Evolutionary conservation across 2,329 filamentous ascomycete species (phyloP).

Genomic region (Arthrobotrys sphaeroides): DNA sequence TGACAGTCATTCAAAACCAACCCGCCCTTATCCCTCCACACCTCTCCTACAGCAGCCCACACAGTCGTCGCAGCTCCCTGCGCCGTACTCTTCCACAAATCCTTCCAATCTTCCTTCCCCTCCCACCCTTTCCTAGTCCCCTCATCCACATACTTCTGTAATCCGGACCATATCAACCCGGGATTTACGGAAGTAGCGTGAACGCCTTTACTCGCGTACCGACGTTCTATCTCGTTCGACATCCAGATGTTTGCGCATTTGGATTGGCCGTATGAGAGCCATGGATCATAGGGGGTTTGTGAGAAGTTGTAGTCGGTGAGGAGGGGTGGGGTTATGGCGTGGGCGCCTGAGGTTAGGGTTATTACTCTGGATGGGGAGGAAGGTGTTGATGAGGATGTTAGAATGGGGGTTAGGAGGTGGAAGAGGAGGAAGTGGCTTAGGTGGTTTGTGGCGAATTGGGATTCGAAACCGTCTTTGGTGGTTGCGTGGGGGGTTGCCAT

Average conservation of each 20-base stretch:
- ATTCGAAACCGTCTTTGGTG: constrained; percentile 66
- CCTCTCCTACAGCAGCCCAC: constrained; percentile 63
- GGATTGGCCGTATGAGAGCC: constrained; percentile 63
- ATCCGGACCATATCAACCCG: constrained; percentile 62
- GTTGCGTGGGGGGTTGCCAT: not conserved
- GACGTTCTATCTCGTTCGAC: constrained; percentile 66
- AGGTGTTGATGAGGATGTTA: constrained; percentile 62
- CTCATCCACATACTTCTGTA: constrained; percentile 58
- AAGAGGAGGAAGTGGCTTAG: constrained; percentile 68
- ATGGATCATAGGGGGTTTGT: constrained; percentile 60
- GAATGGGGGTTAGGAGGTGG: constrained; percentile 63
- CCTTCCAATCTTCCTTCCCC: constrained; percentile 53
- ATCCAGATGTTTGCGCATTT: constrained; percentile 67
- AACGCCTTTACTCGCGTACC: constrained; percentile 63
- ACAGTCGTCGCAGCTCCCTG: constrained; percentile 66
- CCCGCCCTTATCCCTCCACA: constrained; percentile 64
- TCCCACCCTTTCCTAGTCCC: constrained; percentile 54
- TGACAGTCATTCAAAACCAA: constrained; percentile 64
- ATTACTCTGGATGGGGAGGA: constrained; percentile 65
- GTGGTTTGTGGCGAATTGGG: constrained; percentile 67
- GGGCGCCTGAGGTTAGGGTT: constrained; percentile 63
- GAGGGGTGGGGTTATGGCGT: constrained; percentile 60
- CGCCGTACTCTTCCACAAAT: constrained; percentile 59
- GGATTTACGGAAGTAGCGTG: constrained; percentile 65
- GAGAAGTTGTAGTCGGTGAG: constrained; percentile 63